Conservation (phyloP, 1,284 basidiomycete genomes). For the Sphaerobolus stellatus region DNA sequence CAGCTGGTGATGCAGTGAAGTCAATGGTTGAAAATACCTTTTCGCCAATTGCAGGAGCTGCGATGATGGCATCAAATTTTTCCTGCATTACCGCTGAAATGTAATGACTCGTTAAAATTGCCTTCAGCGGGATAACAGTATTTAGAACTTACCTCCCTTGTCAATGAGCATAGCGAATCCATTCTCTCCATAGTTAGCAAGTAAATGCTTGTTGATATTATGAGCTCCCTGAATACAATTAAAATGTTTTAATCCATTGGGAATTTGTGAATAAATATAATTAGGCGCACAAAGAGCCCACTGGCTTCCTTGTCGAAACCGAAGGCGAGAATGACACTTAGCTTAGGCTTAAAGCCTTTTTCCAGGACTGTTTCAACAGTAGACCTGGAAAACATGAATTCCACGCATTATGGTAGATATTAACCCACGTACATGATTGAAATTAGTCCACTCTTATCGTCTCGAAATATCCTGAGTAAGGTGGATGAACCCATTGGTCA, state of each 20-base stretch:
- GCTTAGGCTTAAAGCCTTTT: conserved; percentile 49
- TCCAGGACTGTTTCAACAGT: conserved; percentile 56
- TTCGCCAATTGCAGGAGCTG: too few species aligned
- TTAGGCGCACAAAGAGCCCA: conserved; percentile 42
- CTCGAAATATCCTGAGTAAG: conserved; percentile 56
- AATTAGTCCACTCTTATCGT: conserved; percentile 64
- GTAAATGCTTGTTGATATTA: conserved; percentile 46
- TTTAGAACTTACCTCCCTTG: conserved; percentile 56
- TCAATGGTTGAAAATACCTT: too few species aligned
- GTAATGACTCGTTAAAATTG: too few species aligned
- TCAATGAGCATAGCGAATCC: conserved; percentile 62
- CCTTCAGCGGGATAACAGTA: too few species aligned
- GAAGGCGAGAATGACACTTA: conserved; percentile 58
- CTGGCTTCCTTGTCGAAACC: conserved; percentile 73
- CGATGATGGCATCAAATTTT: too few species aligned
- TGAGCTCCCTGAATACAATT: conserved; percentile 47
- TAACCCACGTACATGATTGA: conserved; percentile 46
- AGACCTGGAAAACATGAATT: conserved; percentile 41
- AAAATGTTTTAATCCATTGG: conserved; percentile 16
- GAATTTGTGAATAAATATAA: too few species aligned
- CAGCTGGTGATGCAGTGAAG: too few species aligned
- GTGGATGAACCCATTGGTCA: conserved; percentile 54
- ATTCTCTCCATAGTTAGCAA: conserved; percentile 56
- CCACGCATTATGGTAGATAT: conserved; percentile 17
- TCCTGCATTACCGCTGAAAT: too few species aligned